phyloP scores from a whole-genome alignment of 2,329 filamentous ascomycete genomes.

The Elsinoe arachidis region DNA sequence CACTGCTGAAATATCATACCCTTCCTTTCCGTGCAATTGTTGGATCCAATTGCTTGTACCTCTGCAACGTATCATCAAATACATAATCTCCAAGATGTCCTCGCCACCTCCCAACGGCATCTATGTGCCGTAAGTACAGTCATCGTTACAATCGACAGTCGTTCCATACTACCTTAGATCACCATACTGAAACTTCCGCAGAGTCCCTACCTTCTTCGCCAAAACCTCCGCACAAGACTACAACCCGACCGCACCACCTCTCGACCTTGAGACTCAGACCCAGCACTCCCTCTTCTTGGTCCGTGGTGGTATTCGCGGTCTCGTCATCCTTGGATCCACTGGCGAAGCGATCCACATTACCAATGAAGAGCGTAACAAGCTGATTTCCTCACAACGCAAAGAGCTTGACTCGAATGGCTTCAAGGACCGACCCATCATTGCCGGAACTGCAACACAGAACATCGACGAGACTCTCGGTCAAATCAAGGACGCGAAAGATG shows the following conservation, averaged over 20 bases:
- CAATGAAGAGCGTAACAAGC: constrained; percentile 46
- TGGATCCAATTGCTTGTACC: too few relatives aligned
- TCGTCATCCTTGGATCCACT: constrained; percentile 56
- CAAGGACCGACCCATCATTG: constrained; percentile 52
- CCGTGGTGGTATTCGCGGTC: constrained; percentile 49
- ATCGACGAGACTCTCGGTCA: constrained; percentile 54
- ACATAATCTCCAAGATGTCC: constrained; percentile 13
- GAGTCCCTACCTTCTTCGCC: constrained; percentile 57
- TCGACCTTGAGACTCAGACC: constrained; percentile 52
- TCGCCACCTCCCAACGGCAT: constrained; percentile 44
- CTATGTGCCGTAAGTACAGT: constrained; percentile 38
- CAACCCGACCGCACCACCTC: constrained; percentile 39
- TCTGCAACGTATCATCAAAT: neutral
- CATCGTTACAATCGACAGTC: neutral
- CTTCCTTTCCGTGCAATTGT: too few relatives aligned
- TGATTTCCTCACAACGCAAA: constrained; percentile 48
- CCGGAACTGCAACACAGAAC: constrained; percentile 53
- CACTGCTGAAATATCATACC: too few relatives aligned
- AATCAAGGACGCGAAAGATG: constrained; percentile 47
- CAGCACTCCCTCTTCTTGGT: constrained; percentile 54
- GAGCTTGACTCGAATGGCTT: constrained; percentile 49
- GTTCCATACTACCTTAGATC: too few relatives aligned
- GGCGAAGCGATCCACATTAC: constrained; percentile 57
- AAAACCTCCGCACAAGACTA: constrained; percentile 35
- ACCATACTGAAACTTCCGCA: constrained; percentile 7